Base-by-base conservation (phyloP, 2,329 filamentous ascomycete genomes). In the Fusarium nelsonii region DNA sequence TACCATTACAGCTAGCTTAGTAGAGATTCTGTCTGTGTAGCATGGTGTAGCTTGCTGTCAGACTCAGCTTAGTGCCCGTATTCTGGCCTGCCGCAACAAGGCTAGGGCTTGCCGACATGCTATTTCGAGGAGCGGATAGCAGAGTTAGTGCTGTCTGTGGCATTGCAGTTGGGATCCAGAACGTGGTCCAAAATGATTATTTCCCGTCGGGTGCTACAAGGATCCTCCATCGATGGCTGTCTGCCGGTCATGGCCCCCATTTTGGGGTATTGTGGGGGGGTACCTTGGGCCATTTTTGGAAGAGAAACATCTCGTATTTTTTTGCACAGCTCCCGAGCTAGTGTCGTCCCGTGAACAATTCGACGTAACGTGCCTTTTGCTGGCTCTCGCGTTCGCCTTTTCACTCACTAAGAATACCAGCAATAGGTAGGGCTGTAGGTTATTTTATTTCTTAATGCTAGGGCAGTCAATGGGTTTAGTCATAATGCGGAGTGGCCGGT, bases 231-330 rank as follows among this genome's bases (percentile, higher is more conserved):
- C 30, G 30, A 30, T n/a, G 32, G 34, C 26, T 20, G 33, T 63
- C 63, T 63, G 41, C 58, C 41, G 58, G 57, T 63, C 26, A 67
- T 63, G 51, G 41, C 20, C 52, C 33, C 65, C 58, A 48, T 40
- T 64, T 52, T 37, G 52, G 48, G 49, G 41, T 49, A 46, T 58
- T 73, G 69, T 72, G 71, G 71, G 71, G 71, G 71, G 71, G 58
- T 65, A 46, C 14, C 36, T 57, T 63, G 18, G 62, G 53, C 56
- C 53, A 56, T 28, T 65, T 63, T 49, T 65, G 41, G 62, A 18
- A 11, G 32, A 60, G 30, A 39, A 39, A 26, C 50, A 59, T 55
- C 71, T 72, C 71, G 69, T 73, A 73, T 73, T 73, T 55, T 73
- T 55, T 52, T 63, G 33, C 45, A 54, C 44, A 50, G 52, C 41